Percentiles rank a stretch among this genome's conserved stretches.
These are phyloP conservation scores for Orbilia oligospora DNA, from an alignment of 2,329 filamentous ascomycete species.

Conservation along the genomic window DNA sequence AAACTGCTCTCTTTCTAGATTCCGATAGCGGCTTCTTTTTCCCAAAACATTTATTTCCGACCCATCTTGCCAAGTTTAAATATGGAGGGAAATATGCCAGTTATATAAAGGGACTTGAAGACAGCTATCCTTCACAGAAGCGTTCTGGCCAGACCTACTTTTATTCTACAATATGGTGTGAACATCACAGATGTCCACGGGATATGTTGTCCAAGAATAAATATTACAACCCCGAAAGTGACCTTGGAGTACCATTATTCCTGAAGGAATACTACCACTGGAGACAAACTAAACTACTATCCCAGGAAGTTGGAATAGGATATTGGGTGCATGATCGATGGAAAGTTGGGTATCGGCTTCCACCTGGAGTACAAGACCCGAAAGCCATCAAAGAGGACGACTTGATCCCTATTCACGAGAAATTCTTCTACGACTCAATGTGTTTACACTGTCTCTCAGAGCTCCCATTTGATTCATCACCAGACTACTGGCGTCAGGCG, in stretches of 20 bases:
- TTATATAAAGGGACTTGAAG: not conserved
- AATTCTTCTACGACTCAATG: conserved; percentile 40
- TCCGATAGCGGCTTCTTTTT: conserved; percentile 41
- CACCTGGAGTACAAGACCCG: not conserved
- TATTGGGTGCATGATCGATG: conserved; percentile 50
- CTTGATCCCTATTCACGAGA: conserved; percentile 33
- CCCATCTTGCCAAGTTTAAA: conserved; percentile 29
- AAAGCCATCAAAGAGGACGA: not conserved
- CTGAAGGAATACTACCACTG: conserved; percentile 37
- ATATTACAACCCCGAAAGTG: conserved; percentile 26
- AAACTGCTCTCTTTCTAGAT: conserved; percentile 39
- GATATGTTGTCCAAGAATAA: conserved; percentile 29
- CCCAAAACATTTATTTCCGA: conserved; percentile 31
- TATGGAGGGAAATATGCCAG: not conserved
- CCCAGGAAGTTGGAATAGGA: conserved; percentile 22
- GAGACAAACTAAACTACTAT: conserved; percentile 28
- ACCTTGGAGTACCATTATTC: conserved; percentile 22
- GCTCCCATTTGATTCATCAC: not conserved
- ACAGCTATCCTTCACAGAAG: conserved; percentile 1
- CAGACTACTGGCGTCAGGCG: not conserved
- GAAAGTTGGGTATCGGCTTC: conserved; percentile 31
- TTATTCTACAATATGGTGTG: conserved; percentile 54
- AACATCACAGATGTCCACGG: conserved; percentile 47
- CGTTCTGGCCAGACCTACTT: not conserved
- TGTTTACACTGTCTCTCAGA: conserved; percentile 41